Percentiles rank a stretch among this genome's conserved stretches.
Conservation (phyloP, 1,284 basidiomycete species). For the Ceratobasidium theobromae region DNA sequence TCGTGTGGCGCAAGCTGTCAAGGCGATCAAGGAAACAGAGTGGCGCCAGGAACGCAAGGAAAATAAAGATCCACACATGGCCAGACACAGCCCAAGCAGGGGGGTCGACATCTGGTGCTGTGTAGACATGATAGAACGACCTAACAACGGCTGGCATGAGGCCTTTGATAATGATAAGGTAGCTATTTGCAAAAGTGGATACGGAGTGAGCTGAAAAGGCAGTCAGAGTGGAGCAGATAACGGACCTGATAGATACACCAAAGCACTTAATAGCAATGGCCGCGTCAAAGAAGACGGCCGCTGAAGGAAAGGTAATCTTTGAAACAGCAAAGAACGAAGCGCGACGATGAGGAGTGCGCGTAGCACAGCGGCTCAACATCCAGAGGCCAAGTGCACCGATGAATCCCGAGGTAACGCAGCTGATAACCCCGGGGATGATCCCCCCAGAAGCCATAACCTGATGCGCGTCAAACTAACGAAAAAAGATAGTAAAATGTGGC, state of each 20-base stretch:
- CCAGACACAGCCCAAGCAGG: constrained; percentile 76
- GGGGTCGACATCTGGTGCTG: constrained; percentile 61
- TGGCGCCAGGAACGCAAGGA: constrained; percentile 84
- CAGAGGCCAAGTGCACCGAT: constrained; percentile 88
- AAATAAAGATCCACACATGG: constrained; percentile 78
- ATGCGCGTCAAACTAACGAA: no score
- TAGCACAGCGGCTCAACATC: constrained; percentile 83
- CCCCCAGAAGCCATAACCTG: constrained; percentile 85
- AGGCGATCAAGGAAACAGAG: constrained; percentile 84
- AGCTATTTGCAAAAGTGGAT: constrained; percentile 51
- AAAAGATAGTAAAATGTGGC: constrained; percentile 38
- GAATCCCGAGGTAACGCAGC: constrained; percentile 82
- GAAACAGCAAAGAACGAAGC: constrained; percentile 88
- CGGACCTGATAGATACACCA: constrained; percentile 90
- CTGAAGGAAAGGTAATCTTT: constrained; percentile 80
- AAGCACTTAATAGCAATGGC: constrained; percentile 97
- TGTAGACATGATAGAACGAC: constrained; percentile 77
- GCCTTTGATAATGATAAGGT: constrained; percentile 91
- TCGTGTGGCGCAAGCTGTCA: constrained; percentile 80
- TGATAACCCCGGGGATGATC: constrained; percentile 82
- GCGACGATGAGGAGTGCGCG: constrained; percentile 66
- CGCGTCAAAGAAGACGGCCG: constrained; percentile 83
- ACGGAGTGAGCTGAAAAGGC: background rate
- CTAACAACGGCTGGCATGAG: constrained; percentile 92
- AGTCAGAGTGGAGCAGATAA: constrained; percentile 35